A percentile compares a stretch with the other conserved stretches of the same genome.
These are phyloP conservation scores for Coniosporium apollinis DNA, from an alignment of 495 filamentous ascomycete genomes.

Conservation along the genomic window DNA sequence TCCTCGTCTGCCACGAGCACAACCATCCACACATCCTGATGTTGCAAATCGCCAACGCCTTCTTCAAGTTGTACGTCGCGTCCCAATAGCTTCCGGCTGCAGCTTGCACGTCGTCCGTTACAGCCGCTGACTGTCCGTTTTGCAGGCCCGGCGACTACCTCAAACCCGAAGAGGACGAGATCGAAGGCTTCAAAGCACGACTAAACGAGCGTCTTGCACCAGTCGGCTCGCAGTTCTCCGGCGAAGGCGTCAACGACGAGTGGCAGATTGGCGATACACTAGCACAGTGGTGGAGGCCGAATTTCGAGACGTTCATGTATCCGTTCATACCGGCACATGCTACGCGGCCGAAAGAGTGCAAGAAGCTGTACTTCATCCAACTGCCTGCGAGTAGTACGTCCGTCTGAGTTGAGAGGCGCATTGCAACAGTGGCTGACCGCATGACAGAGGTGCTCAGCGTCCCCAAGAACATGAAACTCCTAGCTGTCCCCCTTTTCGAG, in stretches of 20 bases:
- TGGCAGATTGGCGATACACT: constrained; percentile 91
- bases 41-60: constrained; percentile 97
- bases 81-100: background rate
- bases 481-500: constrained; percentile 92
- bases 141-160: constrained; percentile 82
- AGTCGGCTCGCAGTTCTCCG: constrained; percentile 70
- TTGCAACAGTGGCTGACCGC: constrained; percentile 2
- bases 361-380: constrained; percentile 96
- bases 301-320: constrained; percentile 99
- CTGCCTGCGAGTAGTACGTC: constrained; percentile 74
- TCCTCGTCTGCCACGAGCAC: constrained; percentile 95
- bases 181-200: constrained; percentile 81
- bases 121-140: constrained; percentile 6
- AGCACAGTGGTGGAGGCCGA: constrained; percentile 96
- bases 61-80: constrained; percentile 73
- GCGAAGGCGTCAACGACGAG: constrained; percentile 70
- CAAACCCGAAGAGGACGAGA: constrained; percentile 73
- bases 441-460: constrained; percentile 78
- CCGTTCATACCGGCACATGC: constrained; percentile 92
- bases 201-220: constrained; percentile 87
- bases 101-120: constrained; percentile 1
- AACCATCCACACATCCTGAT: constrained; percentile 96
- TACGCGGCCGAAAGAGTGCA: constrained; percentile 94
- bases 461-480: constrained; percentile 98
- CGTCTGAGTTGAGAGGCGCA: background rate